Evolutionary conservation across 225 moss, liverwort and hornwort species (phyloP).

Genomic region (Polytrichum formosum): DNA sequence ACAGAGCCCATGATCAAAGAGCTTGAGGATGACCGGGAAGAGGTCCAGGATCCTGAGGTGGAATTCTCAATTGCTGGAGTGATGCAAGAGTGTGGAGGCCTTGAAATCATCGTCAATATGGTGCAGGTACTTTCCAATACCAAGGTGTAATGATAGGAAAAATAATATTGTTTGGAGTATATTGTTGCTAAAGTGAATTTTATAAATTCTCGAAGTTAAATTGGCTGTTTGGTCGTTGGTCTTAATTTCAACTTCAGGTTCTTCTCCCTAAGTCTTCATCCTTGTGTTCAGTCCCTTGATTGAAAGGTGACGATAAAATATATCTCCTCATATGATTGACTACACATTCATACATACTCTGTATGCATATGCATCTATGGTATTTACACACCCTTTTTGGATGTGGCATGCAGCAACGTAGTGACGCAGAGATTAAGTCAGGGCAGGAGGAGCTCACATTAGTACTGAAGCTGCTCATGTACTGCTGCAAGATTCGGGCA

Average conservation of each 20-base stretch:
- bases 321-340: no score
- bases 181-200: background rate
- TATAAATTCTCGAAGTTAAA: no score
- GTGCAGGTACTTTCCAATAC: conserved; percentile 62
- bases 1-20: conserved; percentile 99
- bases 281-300: no score
- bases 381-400: conserved; percentile 15
- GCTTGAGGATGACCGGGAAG: conserved; percentile 96
- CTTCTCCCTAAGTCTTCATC: no score
- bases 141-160: no score
- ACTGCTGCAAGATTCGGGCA: conserved; percentile 96
- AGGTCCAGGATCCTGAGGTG: conserved; percentile 97
- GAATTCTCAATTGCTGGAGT: conserved; percentile 97
- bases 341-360: no score
- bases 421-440: conserved; percentile 84
- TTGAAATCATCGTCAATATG: conserved; percentile 90
- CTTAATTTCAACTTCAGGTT: no score
- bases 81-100: conserved; percentile 93
- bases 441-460: conserved; percentile 91
- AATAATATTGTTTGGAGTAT: no score
- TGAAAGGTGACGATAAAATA: no score
- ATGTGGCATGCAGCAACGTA: conserved; percentile 75
- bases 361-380: no score
- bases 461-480: conserved; percentile 99
- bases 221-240: no score